phyloP scores from a whole-genome alignment of 2,329 filamentous ascomycete genomes.

The Fusarium scirpi region DNA sequence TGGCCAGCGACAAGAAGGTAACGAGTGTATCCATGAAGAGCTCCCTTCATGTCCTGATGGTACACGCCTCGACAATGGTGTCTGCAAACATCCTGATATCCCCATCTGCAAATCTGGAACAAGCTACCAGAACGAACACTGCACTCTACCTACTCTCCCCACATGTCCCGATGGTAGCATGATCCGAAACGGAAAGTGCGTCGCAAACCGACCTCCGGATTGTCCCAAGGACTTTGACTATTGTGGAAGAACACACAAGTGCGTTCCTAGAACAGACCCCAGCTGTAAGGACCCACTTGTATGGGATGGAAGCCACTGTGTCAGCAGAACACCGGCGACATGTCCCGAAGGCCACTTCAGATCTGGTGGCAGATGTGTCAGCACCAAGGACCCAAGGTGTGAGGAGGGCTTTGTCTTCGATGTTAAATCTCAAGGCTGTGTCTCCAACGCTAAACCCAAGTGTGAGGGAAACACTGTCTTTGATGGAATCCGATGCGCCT shows the following conservation, averaged over 20 bases:
- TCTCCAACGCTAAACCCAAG: no score
- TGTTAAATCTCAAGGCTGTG: background rate
- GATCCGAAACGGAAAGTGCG: background rate
- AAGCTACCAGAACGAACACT: background rate
- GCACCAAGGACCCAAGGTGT: background rate
- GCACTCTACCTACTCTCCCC: background rate
- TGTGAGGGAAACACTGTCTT: no score
- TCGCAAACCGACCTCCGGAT: background rate
- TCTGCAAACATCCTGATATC: background rate
- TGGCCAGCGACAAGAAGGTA: background rate
- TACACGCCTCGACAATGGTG: background rate
- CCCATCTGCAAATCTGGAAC: background rate
- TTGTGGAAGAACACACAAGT: background rate
- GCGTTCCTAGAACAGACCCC: no score
- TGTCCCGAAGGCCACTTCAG: no score
- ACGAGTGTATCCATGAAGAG: background rate
- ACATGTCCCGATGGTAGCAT: background rate
- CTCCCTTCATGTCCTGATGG: no score
- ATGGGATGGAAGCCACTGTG: no score
- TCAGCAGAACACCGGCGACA: no score
- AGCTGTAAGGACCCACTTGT: no score
- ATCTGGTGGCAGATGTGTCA: no score
- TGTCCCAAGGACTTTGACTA: background rate
- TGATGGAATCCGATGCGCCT: no score
- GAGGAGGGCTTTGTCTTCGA: background rate